phyloP scores from a whole-genome alignment of 441 rosid species.

The Croton setiger region DNA sequence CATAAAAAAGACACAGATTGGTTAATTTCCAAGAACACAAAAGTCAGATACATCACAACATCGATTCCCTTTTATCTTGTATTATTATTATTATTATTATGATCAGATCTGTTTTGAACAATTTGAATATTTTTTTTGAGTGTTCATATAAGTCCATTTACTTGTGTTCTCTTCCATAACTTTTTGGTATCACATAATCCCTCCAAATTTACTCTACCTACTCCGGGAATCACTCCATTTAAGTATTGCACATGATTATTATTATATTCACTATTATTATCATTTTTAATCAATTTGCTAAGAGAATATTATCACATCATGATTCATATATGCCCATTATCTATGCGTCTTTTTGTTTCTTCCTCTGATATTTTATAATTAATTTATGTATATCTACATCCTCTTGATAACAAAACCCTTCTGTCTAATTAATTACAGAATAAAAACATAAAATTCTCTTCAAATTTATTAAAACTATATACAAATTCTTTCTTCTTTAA shows the following conservation, averaged over 20 bases:
- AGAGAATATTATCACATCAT: slow-evolving; percentile 49
- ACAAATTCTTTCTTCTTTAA: background rate
- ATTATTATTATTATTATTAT: slow-evolving; percentile 28
- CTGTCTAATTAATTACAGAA: slow-evolving; percentile 11
- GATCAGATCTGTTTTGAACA: slow-evolving; percentile 27
- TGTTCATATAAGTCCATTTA: slow-evolving; percentile 37
- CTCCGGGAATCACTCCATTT: slow-evolving; percentile 51
- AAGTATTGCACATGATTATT: slow-evolving; percentile 29
- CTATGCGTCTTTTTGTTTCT: slow-evolving; percentile 40
- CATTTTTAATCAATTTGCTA: slow-evolving; percentile 18
- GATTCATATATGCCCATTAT: slow-evolving; percentile 23
- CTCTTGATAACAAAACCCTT: slow-evolving; percentile 18
- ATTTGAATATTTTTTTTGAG: slow-evolving; percentile 10
- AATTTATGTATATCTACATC: background rate
- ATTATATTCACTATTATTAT: background rate
- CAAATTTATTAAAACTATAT: background rate
- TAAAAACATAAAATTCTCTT: slow-evolving; percentile 3
- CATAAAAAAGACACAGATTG: slow-evolving; percentile 26
- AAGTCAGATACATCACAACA: slow-evolving; percentile 67
- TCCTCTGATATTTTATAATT: slow-evolving; percentile 16
- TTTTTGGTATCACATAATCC: slow-evolving; percentile 38
- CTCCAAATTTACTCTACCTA: slow-evolving; percentile 54
- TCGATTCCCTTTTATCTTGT: slow-evolving; percentile 67
- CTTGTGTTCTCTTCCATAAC: slow-evolving; percentile 43
- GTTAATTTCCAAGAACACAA: slow-evolving; percentile 27